Percentiles rank a stretch among this genome's conserved stretches.
Conservation (phyloP, 2,329 filamentous ascomycete genomes). For the Microdochium trichocladiopsis region DNA sequence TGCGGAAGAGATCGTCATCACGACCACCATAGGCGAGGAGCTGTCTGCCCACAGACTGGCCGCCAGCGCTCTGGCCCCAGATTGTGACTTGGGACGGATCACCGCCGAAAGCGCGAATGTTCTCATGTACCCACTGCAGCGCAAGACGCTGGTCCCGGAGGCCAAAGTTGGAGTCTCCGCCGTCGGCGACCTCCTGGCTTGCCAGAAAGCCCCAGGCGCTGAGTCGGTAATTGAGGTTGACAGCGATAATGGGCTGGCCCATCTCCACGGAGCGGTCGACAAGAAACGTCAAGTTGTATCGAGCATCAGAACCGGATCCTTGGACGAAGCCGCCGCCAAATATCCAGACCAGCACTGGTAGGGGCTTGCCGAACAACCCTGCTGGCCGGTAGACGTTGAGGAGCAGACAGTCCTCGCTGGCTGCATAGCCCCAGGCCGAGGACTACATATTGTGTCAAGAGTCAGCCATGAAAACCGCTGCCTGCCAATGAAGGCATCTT, state of each 20-base stretch:
- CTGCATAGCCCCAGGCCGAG: conserved; percentile 10
- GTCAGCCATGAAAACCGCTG: too few species aligned
- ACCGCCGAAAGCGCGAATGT: conserved; percentile 41
- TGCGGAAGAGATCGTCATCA: conserved; percentile 46
- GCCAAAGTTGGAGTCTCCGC: conserved; percentile 41
- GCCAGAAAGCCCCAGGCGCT: conserved; percentile 45
- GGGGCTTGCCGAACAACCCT: conserved; percentile 19
- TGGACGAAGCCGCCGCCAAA: conserved; percentile 32
- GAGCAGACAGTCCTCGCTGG: conserved; percentile 44
- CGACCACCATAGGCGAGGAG: conserved; percentile 44
- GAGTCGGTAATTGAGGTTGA: conserved; percentile 44
- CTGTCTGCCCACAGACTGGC: conserved; percentile 39
- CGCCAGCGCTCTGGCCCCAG: conserved; percentile 48
- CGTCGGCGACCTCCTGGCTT: conserved; percentile 30
- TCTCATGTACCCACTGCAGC: conserved; percentile 42
- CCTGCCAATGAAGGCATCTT: too few species aligned
- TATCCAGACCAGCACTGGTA: conserved; percentile 56
- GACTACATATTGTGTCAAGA: neutral
- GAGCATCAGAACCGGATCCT: conserved; percentile 26
- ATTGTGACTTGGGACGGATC: conserved; percentile 38
- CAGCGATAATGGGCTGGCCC: conserved; percentile 40
- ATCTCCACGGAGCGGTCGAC: conserved; percentile 40
- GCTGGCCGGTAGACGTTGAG: conserved; percentile 47
- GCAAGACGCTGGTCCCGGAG: conserved; percentile 42
- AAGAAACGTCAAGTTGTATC: conserved; percentile 56